Evolutionary conservation across 75 land plant genomes (phyloP).

Genomic region (Ceratopteris richardii): DNA sequence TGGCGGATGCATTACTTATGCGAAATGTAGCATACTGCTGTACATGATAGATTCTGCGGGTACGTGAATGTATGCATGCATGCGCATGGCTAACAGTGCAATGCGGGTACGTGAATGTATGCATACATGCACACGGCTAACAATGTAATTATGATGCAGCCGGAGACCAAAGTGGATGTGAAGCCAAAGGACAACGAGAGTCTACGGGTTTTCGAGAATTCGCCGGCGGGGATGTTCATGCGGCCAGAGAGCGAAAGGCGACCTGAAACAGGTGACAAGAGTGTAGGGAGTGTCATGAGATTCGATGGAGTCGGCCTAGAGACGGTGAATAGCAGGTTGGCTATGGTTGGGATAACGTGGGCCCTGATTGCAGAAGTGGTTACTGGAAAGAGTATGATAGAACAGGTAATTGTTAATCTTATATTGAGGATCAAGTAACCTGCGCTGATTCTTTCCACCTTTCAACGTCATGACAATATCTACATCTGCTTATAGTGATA

Average conservation of each 20-base stretch:
- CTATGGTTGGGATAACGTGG: conserved; percentile 29
- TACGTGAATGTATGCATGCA: no score
- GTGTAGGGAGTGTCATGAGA: conserved; percentile 9
- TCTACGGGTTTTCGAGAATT: conserved; percentile 9
- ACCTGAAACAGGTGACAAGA: conserved; percentile 21
- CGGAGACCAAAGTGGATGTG: not conserved
- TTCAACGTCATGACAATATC: no score
- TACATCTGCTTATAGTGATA: no score
- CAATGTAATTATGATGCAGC: not conserved
- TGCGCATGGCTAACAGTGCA: no score
- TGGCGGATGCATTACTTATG: no score
- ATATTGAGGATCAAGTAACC: not conserved
- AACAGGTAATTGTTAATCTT: conserved; percentile 9
- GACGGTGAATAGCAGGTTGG: conserved; percentile 25
- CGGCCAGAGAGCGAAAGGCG: conserved; percentile 24
- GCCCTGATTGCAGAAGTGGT: conserved; percentile 15
- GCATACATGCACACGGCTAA: no score
- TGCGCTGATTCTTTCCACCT: conserved; percentile 9
- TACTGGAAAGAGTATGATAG: conserved; percentile 16
- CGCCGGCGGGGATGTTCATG: conserved; percentile 14
- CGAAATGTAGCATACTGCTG: no score
- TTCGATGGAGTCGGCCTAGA: conserved; percentile 25
- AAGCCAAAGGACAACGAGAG: not conserved
- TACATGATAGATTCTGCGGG: no score
- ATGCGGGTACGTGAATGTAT: no score